Evolutionary conservation across 2,329 filamentous ascomycete species (phyloP), one percentile per base, ranked within the genome.

Genomic region (Orbilia quercus): DNA sequence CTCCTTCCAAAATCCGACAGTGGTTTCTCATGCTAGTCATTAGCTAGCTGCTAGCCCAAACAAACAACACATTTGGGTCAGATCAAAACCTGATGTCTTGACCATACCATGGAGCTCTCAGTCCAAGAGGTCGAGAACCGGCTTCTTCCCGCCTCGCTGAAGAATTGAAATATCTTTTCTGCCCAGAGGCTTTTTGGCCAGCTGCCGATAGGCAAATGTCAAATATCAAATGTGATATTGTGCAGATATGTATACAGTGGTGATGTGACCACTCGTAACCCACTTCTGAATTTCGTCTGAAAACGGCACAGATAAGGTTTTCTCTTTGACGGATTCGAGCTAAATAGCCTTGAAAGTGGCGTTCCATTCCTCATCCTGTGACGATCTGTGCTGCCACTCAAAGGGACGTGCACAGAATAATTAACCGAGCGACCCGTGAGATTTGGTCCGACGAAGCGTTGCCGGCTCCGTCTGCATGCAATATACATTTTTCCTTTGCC

Each of bases 381-480:
- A 50, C n/a, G 45, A 28, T 28, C 45, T 28, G 45, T 14, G 7
- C 20, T 18, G n/a, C 16, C n/a, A 14, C 48, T 50, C 22, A 25
- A 42, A 22, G 44, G 62, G 42, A 55, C 63, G 63, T 67, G 63
- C 63, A 57, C 53, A 47, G 22, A 59, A 16, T 1, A 31, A 45
- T 23, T 57, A 58, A 38, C 59, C 59, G 59, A 58, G 53, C 48
- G 54, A 67, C 45, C 63, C 54, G 62, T 53, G 28, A 44, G 31
- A 28, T 55, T 53, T 67, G 45, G 63, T 67, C 63, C 63, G 63
- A 67, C 14, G 23, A 22, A 67, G 63, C 63, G 63, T 42, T 67
- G 44, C 63, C 63, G 58, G 63, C 63, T 67, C 63, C 63, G 63
- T n/a, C n/a, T n/a, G 57, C 25, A 58, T 14, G 16, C 31, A 14